Evolutionary conservation across 2,329 filamentous ascomycete species (phyloP).

Genomic region (Fusarium clavum): DNA sequence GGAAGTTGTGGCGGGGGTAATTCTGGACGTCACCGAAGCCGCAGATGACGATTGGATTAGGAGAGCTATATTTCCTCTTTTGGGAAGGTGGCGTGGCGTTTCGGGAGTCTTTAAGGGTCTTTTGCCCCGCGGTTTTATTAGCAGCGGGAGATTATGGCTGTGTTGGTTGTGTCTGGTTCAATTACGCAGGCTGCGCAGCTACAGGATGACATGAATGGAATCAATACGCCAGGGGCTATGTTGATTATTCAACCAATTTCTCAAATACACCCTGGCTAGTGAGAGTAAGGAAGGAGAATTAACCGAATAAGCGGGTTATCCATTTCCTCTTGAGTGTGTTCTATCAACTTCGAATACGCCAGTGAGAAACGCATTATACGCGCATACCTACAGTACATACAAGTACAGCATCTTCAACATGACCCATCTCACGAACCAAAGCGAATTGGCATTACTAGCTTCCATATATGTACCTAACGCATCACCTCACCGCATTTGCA

Average conservation of each 20-base stretch:
- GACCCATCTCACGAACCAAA: neutral
- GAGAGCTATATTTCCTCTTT: slow-evolving; percentile 37
- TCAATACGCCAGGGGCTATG: neutral
- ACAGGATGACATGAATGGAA: neutral
- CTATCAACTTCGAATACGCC: neutral
- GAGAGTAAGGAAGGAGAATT: neutral
- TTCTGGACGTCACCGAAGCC: slow-evolving; percentile 32
- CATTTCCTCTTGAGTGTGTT: neutral
- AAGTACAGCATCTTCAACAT: neutral
- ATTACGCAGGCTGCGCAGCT: neutral
- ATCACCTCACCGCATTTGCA: neutral
- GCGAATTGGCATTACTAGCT: neutral
- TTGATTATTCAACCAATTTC: neutral
- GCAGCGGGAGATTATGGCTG: neutral
- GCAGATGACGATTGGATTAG: slow-evolving; percentile 43
- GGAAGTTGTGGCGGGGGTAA: slow-evolving; percentile 12
- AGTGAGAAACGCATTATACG: neutral
- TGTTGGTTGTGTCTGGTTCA: slow-evolving; percentile 3
- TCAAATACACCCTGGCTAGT: neutral
- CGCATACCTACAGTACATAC: neutral
- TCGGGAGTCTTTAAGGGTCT: slow-evolving; percentile 13
- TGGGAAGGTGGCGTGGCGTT: slow-evolving; percentile 25
- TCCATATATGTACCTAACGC: neutral
- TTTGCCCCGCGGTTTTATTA: slow-evolving; percentile 21
- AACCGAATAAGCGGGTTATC: neutral